phyloP scores from a whole-genome alignment of 768 basidiomycete genomes.

The Boletus bicolor region DNA sequence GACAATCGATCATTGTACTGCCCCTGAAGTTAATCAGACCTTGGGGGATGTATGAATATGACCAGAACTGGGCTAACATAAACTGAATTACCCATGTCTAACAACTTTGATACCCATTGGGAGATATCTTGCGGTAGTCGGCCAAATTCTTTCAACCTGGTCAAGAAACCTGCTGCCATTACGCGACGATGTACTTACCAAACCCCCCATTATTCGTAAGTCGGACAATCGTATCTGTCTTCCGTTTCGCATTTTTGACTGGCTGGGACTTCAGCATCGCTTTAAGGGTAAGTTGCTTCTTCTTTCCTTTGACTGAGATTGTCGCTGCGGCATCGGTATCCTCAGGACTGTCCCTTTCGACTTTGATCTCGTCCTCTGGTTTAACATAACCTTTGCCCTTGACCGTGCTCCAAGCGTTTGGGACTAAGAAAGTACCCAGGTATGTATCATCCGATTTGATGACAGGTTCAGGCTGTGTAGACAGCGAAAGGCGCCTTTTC shows the following conservation, averaged over 20 bases:
- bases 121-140: slow-evolving; percentile 67
- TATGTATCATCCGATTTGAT: slow-evolving; percentile 38
- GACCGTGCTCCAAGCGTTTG: slow-evolving; percentile 77
- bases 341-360: slow-evolving; percentile 53
- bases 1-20: slow-evolving; percentile 76
- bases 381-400: slow-evolving; percentile 71
- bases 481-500: slow-evolving; percentile 47
- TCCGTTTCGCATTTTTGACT: slow-evolving; percentile 46
- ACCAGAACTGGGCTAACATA: neutral
- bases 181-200: slow-evolving; percentile 41
- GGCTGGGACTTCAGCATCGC: slow-evolving; percentile 63
- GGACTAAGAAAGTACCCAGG: slow-evolving; percentile 64
- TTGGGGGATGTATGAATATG: slow-evolving; percentile 24
- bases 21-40: slow-evolving; percentile 66
- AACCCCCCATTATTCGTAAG: slow-evolving; percentile 62
- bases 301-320: slow-evolving; percentile 34
- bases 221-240: slow-evolving; percentile 61
- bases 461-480: slow-evolving; percentile 12
- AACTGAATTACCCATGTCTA: slow-evolving; percentile 57
- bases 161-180: neutral
- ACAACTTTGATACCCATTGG: slow-evolving; percentile 68
- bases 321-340: slow-evolving; percentile 27
- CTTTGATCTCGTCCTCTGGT: slow-evolving; percentile 52
- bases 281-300: slow-evolving; percentile 64
- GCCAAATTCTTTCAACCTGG: slow-evolving; percentile 61